A percentile compares a stretch with the other conserved stretches of the same genome.
phyloP scores from a whole-genome alignment of 176 grass and related monocot species.

The Oryza officinalis region DNA sequence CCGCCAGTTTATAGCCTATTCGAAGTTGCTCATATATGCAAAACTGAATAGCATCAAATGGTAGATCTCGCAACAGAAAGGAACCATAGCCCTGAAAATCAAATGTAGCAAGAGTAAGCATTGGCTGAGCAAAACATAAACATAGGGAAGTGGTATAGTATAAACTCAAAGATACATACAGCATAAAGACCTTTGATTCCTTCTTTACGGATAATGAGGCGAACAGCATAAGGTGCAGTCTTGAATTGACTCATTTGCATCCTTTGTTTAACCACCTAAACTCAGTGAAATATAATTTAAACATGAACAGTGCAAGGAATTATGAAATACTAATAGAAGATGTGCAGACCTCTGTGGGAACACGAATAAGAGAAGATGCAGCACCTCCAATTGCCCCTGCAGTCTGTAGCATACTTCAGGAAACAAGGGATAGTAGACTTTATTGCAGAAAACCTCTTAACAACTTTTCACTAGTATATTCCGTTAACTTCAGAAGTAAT shows the following conservation, averaged over 20 bases:
- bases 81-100: too few relatives aligned
- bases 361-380: constrained; percentile 69
- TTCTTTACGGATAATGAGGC: constrained; percentile 63
- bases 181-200: constrained; percentile 61
- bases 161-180: constrained; percentile 27
- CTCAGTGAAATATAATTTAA: neutral
- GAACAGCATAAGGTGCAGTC: constrained; percentile 62
- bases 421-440: neutral
- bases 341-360: constrained; percentile 54
- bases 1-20: too few relatives aligned
- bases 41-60: too few relatives aligned
- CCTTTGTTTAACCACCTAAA: constrained; percentile 72
- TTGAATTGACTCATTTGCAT: constrained; percentile 73
- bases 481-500: neutral
- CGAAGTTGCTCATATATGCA: too few relatives aligned
- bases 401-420: constrained; percentile 40
- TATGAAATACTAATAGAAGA: neutral
- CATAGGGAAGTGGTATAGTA: neutral
- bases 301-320: neutral
- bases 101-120: neutral
- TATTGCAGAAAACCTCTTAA: neutral
- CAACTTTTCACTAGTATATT: neutral
- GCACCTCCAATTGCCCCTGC: constrained; percentile 71
- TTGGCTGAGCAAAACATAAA: neutral
- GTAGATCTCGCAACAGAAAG: too few relatives aligned